Percentiles rank a stretch among this genome's conserved stretches.
These are phyloP conservation scores for Botrytis byssoidea DNA, from an alignment of 2,329 filamentous ascomycete genomes.

Conservation along the genomic window DNA sequence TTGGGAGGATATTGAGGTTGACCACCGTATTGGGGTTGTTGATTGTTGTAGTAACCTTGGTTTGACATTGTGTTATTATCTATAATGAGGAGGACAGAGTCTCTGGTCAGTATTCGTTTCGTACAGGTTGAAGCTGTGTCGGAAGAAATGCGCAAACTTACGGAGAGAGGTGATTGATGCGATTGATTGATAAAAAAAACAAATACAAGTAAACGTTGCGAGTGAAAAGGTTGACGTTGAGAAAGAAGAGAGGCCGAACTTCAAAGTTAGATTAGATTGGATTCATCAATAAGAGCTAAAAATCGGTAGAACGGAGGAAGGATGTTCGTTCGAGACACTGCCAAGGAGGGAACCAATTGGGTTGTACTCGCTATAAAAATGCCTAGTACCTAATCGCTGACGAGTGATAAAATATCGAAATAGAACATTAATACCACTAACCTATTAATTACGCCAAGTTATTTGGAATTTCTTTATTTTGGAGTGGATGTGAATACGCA, in stretches of 20 bases:
- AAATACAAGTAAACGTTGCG: neutral
- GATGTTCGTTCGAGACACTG: constrained; percentile 17
- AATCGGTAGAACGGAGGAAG: constrained; percentile 15
- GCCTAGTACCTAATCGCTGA: neutral
- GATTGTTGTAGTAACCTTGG: constrained; percentile 42
- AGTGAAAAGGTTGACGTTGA: neutral
- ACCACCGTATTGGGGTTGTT: constrained; percentile 37
- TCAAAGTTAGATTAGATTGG: constrained; percentile 14
- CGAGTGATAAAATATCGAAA: neutral
- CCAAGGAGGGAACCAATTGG: neutral
- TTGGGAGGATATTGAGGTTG: constrained; percentile 36
- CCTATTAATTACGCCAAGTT: constrained; percentile 7
- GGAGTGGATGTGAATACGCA: neutral
- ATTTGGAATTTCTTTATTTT: neutral
- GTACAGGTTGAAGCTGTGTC: neutral
- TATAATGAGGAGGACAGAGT: neutral
- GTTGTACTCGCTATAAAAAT: neutral
- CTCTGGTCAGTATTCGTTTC: neutral
- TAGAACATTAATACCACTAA: neutral
- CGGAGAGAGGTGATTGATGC: neutral
- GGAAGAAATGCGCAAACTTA: constrained; percentile 4
- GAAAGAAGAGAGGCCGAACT: neutral
- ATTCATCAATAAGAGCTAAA: constrained; percentile 12
- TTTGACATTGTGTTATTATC: constrained; percentile 24
- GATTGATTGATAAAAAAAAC: neutral